These are phyloP conservation scores for Aegilops tauschii DNA, from an alignment of 176 grass and related monocot genomes.

Conservation along the genomic window DNA sequence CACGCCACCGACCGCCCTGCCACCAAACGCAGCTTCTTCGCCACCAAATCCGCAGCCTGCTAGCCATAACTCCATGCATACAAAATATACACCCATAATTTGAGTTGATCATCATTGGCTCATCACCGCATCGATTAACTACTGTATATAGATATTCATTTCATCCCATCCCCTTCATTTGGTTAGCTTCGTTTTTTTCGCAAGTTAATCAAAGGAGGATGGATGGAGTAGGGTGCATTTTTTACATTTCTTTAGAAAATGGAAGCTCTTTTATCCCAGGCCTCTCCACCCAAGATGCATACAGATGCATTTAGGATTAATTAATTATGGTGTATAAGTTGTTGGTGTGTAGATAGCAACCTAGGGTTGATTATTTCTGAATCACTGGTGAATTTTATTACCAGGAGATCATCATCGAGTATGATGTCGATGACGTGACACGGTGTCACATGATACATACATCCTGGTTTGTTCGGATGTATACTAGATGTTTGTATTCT, in stretches of 20 bases:
- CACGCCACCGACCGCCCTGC: background rate
- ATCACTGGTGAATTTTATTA: slow-evolving; percentile 21
- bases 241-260: background rate
- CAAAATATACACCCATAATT: background rate
- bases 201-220: slow-evolving; percentile 42
- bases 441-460: background rate
- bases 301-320: background rate
- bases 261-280: background rate
- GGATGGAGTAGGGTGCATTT: slow-evolving; percentile 17
- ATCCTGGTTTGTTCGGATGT: slow-evolving; percentile 35
- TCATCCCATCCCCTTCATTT: slow-evolving; percentile 1
- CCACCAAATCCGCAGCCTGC: slow-evolving; percentile 43
- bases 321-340: background rate
- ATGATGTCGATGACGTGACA: slow-evolving; percentile 3
- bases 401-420: slow-evolving; percentile 8
- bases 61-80: background rate
- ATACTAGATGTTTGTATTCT: background rate
- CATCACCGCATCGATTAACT: background rate
- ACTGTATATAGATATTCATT: background rate
- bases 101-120: background rate
- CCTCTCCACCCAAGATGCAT: background rate
- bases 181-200: slow-evolving; percentile 46
- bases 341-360: background rate
- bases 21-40: background rate
- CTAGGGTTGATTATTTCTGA: background rate